Base-by-base conservation (phyloP, 2,329 filamentous ascomycete species). In the Arthrinium phaeospermum region DNA sequence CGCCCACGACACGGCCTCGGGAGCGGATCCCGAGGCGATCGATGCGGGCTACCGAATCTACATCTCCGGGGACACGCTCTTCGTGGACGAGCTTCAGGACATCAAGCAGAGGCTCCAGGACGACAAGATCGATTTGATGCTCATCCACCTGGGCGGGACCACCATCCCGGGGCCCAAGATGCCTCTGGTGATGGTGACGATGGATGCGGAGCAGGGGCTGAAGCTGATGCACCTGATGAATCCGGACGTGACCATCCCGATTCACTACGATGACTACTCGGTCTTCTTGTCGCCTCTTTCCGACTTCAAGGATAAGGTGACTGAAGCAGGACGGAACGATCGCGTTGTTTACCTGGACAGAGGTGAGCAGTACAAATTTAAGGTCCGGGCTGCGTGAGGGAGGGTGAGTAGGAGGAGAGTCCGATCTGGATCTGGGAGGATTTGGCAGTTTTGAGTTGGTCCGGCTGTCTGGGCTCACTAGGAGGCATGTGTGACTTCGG, bases 131-230 rank as follows among this genome's bases (percentile, higher is more conserved):
- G 90, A 93, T 76, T 80, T 92, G 70, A 92, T 93, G 91, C 84
- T 93, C 16, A 84, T 91, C 1, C 91, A 93, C 74, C 81, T 93
- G 0, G 91, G 91, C 27, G 91, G 90, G 2, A 92, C 90, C 0
- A 92, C 89, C 4, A 89, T 93, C 44, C 91, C 91, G 0, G 85
- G 86, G 0, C 89, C 90, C 0, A 83, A 85, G 6, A 76, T 90
- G 78, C 89, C 89, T 64, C 79, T 92, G 73, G 72, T 92, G 34
- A 92, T 92, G 90, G 88, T 92, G 2, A 92, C 90, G 0, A 93
- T 93, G 90, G 90, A 92, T 78, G 90, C 87, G 30, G 84, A 86
- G 77, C 88, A 92, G 79, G 90, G 90, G 0, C 75, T 92, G 41
- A 81, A 91, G 80, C 78, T 93, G 74, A 87, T 93, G 78, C 82